phyloP scores from a whole-genome alignment of 768 basidiomycete species.

The Boletus patriciae region DNA sequence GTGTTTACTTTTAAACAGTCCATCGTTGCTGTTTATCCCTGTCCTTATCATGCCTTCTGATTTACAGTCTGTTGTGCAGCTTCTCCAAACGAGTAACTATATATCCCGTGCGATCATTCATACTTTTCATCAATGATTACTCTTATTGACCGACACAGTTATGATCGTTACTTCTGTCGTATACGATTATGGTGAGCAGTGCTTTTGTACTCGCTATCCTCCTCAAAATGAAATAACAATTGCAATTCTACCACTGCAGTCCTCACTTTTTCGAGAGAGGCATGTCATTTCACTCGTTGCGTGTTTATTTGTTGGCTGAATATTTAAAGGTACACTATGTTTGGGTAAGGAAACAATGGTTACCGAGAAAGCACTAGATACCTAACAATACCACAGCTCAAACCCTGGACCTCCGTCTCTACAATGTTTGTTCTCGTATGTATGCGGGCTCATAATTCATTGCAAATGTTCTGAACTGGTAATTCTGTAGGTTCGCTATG shows the following conservation, averaged over 20 bases:
- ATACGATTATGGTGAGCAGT: background rate
- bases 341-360: background rate
- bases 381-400: background rate
- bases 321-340: slow-evolving; percentile 2
- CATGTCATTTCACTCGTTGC: background rate
- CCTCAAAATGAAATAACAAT: background rate
- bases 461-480: no score
- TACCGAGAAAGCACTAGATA: no score
- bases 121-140: background rate
- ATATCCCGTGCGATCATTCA: background rate
- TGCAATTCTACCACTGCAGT: background rate
- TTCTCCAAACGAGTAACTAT: background rate
- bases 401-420: slow-evolving; percentile 3
- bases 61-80: background rate
- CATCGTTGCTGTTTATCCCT: background rate
- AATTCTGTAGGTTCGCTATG: background rate
- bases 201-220: no score
- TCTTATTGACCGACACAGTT: background rate
- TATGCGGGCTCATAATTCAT: background rate
- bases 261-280: slow-evolving; percentile 9
- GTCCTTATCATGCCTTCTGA: background rate
- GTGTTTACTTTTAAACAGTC: background rate
- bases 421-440: background rate
- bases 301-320: background rate
- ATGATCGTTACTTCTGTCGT: background rate